Evolutionary conservation across 192 early-diverging fungal species (phyloP).

Genomic region (Dissophora ornata): DNA sequence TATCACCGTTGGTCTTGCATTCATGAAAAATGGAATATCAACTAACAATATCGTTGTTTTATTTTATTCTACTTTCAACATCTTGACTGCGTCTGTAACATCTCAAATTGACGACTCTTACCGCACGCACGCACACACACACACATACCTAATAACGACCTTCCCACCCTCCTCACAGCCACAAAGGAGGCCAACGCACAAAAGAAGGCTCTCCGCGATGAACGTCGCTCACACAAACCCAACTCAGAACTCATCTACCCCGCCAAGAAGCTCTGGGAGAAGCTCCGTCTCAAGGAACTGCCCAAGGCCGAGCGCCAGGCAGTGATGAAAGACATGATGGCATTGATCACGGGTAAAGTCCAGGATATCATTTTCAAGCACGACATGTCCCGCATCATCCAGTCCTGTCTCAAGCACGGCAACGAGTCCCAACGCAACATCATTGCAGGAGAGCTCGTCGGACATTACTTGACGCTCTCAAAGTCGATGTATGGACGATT

Average conservation of each 20-base stretch:
- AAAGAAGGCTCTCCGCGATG: slow-evolving; percentile 63
- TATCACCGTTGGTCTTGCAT: no score
- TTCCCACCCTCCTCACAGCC: no score
- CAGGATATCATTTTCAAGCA: slow-evolving; percentile 94
- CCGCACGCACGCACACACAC: neutral
- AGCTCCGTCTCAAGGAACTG: slow-evolving; percentile 78
- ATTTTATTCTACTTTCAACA: no score
- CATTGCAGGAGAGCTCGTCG: slow-evolving; percentile 86
- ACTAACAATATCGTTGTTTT: neutral
- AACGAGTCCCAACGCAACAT: slow-evolving; percentile 75
- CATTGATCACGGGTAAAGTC: slow-evolving; percentile 79
- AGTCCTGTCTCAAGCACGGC: slow-evolving; percentile 93
- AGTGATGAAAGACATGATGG: slow-evolving; percentile 87
- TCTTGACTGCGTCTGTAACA: no score
- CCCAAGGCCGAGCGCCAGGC: slow-evolving; percentile 67
- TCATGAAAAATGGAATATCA: neutral
- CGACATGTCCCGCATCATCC: slow-evolving; percentile 93
- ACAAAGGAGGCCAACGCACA: slow-evolving; percentile 64
- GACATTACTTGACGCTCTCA: slow-evolving; percentile 77
- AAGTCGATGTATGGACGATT: slow-evolving; percentile 89
- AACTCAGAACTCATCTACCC: slow-evolving; percentile 75
- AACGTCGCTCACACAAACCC: slow-evolving; percentile 74
- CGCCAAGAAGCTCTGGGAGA: slow-evolving; percentile 89
- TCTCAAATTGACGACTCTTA: no score
- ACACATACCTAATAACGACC: no score